phyloP scores from a whole-genome alignment of 1,284 basidiomycete genomes.

The Sporisorium sorghi region DNA sequence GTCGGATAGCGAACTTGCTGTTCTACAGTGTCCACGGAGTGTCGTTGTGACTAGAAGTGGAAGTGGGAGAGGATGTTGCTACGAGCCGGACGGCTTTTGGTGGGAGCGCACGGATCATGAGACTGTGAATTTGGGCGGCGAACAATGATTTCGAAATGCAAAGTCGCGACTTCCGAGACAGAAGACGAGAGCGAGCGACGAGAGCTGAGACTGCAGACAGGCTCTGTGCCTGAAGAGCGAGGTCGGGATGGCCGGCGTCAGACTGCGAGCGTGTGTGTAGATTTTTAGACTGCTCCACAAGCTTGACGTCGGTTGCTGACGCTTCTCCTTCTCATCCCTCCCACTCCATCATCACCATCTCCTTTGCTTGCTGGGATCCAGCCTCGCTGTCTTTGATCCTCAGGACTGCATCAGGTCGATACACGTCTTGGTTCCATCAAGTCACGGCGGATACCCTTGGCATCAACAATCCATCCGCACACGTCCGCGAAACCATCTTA shows the following conservation, averaged over 20 bases:
- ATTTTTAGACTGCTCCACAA: neutral
- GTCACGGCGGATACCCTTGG: neutral
- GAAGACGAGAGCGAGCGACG: neutral
- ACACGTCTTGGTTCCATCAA: neutral
- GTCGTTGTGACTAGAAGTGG: neutral
- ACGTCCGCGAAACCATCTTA: neutral
- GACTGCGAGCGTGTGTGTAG: neutral
- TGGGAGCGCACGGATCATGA: conserved; percentile 2
- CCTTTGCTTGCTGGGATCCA: neutral
- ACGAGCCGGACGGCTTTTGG: neutral
- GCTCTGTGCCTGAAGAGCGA: neutral
- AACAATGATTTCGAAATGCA: no score
- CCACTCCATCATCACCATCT: neutral
- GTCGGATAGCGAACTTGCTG: neutral
- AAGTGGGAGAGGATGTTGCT: neutral
- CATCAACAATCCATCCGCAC: conserved; percentile 4
- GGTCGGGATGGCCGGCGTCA: neutral
- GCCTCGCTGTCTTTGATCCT: neutral
- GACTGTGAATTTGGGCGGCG: neutral
- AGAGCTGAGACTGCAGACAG: neutral
- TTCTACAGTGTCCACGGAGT: no score
- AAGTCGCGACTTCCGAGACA: conserved; percentile 11
- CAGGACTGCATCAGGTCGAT: neutral
- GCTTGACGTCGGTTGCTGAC: neutral
- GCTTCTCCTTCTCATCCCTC: neutral